Percentiles rank a stretch among this genome's conserved stretches.
phyloP scores from a whole-genome alignment of 2,329 filamentous ascomycete genomes.

The Verticillium tricorpus region DNA sequence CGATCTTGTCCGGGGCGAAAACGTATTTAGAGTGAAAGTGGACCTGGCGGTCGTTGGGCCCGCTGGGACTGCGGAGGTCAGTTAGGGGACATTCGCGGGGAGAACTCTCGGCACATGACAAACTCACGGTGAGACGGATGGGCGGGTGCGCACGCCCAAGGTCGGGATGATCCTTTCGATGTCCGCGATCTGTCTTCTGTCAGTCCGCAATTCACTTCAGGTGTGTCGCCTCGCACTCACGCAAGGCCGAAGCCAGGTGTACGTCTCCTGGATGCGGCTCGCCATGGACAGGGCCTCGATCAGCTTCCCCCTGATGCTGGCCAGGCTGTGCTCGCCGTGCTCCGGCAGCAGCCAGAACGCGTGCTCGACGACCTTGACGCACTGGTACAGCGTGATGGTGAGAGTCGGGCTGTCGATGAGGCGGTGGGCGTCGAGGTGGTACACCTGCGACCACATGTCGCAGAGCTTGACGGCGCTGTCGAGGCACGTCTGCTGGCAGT shows the following conservation, averaged over 20 bases:
- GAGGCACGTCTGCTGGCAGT: slow-evolving; percentile 6
- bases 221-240: neutral
- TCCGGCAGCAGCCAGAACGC: neutral
- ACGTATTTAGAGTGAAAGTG: neutral
- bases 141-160: neutral
- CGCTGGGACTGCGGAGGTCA: neutral
- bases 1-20: neutral
- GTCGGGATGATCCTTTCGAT: neutral
- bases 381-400: neutral
- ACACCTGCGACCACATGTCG: neutral
- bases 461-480: neutral
- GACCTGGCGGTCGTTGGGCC: neutral
- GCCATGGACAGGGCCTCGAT: neutral
- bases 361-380: neutral
- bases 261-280: neutral
- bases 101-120: too few relatives aligned
- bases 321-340: neutral
- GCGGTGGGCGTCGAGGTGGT: neutral
- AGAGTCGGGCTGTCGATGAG: neutral
- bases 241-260: neutral
- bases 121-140: neutral
- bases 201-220: neutral
- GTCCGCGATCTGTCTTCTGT: neutral
- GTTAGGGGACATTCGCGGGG: neutral
- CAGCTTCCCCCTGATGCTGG: neutral